phyloP scores from a whole-genome alignment of 2,329 filamentous ascomycete genomes.

The Dactylellina cionopaga region DNA sequence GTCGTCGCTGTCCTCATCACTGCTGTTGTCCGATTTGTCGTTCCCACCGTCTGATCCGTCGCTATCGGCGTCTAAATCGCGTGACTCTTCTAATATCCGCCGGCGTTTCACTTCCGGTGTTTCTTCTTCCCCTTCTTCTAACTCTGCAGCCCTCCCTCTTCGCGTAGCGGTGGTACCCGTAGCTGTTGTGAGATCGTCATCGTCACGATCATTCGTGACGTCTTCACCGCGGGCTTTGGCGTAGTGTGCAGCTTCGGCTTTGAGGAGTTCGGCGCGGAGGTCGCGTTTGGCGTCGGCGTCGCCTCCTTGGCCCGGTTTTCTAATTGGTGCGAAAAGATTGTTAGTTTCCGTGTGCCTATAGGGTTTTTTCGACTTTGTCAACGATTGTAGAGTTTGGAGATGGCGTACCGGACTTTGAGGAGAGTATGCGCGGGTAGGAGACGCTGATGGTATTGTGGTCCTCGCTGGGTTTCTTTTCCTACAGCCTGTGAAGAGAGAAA shows the following conservation, averaged over 20 bases:
- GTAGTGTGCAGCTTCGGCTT: constrained; percentile 86
- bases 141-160: constrained; percentile 62
- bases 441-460: constrained; percentile 94
- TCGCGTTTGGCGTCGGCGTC: constrained; percentile 78
- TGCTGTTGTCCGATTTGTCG: constrained; percentile 58
- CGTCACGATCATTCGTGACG: constrained; percentile 63
- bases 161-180: constrained; percentile 32
- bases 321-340: constrained; percentile 56
- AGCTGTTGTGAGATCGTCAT: constrained; percentile 60
- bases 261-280: constrained; percentile 86
- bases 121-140: constrained; percentile 66
- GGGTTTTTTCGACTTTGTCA: background rate
- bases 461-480: constrained; percentile 93
- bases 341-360: background rate
- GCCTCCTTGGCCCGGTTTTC: constrained; percentile 88
- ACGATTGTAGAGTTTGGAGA: background rate
- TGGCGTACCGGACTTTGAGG: constrained; percentile 79
- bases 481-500: constrained; percentile 70
- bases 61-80: constrained; percentile 85
- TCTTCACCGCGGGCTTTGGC: constrained; percentile 74
- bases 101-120: constrained; percentile 83
- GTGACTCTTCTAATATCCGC: constrained; percentile 85
- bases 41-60: constrained; percentile 64
- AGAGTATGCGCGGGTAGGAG: constrained; percentile 92
- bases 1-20: constrained; percentile 65